phyloP scores from a whole-genome alignment of 2,329 filamentous ascomycete genomes.

The Coniella vitis region DNA sequence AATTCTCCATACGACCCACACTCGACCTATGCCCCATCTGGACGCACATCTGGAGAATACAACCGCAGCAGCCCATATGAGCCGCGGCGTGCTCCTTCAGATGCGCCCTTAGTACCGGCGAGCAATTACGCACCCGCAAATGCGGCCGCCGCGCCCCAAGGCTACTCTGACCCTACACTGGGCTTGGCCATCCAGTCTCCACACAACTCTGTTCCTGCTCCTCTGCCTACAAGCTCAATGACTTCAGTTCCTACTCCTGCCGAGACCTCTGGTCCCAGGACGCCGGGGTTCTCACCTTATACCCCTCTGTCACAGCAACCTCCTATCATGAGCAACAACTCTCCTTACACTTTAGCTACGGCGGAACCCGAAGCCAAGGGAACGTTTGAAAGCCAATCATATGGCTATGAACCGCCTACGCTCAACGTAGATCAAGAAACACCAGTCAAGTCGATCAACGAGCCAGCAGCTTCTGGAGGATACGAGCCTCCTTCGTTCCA shows the following conservation, averaged over 20 bases:
- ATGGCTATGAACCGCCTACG: slow-evolving; percentile 45
- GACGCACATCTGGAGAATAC: slow-evolving; percentile 36
- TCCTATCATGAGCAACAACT: slow-evolving; percentile 10
- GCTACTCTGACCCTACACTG: slow-evolving; percentile 23
- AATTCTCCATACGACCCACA: slow-evolving; percentile 23
- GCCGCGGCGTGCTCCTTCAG: slow-evolving; percentile 32
- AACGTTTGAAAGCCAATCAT: slow-evolving; percentile 18
- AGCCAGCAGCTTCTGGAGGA: slow-evolving; percentile 32
- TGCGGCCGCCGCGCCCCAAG: slow-evolving; percentile 23
- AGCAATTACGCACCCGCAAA: slow-evolving; percentile 29
- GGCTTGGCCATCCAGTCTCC: slow-evolving; percentile 22
- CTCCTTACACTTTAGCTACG: slow-evolving; percentile 8
- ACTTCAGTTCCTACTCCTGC: slow-evolving; percentile 2
- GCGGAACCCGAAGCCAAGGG: background rate
- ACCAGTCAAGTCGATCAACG: slow-evolving; percentile 15
- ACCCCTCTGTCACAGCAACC: slow-evolving; percentile 12
- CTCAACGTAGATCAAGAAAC: slow-evolving; percentile 26
- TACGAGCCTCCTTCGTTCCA: slow-evolving; percentile 60
- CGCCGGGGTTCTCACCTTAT: slow-evolving; percentile 12
- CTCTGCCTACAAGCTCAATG: slow-evolving; percentile 17
- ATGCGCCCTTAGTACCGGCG: slow-evolving; percentile 28
- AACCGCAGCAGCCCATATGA: slow-evolving; percentile 35
- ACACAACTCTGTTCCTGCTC: slow-evolving; percentile 18
- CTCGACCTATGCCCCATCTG: slow-evolving; percentile 24
- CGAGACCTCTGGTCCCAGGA: background rate